These are phyloP conservation scores for Vitis rotundifolia DNA, from an alignment of 164 flowering plant genomes.

Conservation along the genomic window DNA sequence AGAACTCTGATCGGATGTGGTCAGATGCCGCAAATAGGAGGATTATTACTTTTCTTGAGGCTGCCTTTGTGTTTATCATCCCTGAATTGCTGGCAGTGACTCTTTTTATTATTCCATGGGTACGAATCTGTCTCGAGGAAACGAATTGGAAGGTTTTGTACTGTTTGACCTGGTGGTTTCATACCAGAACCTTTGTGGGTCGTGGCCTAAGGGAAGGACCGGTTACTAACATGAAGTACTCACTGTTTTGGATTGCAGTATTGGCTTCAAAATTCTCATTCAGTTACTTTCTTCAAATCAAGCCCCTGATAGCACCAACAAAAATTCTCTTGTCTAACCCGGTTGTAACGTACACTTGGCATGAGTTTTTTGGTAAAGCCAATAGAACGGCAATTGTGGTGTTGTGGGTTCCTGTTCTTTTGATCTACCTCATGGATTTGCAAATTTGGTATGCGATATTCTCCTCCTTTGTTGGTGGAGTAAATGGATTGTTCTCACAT, in stretches of 20 bases:
- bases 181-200: slow-evolving; percentile 71
- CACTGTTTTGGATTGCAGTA: slow-evolving; percentile 74
- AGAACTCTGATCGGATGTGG: slow-evolving; percentile 61
- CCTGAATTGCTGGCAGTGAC: slow-evolving; percentile 79
- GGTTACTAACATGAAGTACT: slow-evolving; percentile 65
- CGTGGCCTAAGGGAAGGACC: slow-evolving; percentile 90
- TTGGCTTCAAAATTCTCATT: slow-evolving; percentile 67
- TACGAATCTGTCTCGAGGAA: slow-evolving; percentile 72
- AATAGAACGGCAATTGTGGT: slow-evolving; percentile 57
- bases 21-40: slow-evolving; percentile 53
- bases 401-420: slow-evolving; percentile 80
- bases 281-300: slow-evolving; percentile 87
- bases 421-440: slow-evolving; percentile 82
- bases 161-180: slow-evolving; percentile 93
- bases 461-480: slow-evolving; percentile 73
- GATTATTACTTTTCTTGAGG: slow-evolving; percentile 60
- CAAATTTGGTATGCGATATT: slow-evolving; percentile 85
- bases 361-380: slow-evolving; percentile 69
- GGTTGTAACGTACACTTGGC: slow-evolving; percentile 49
- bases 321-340: slow-evolving; percentile 43
- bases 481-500: slow-evolving; percentile 76
- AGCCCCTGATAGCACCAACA: slow-evolving; percentile 78
- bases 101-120: slow-evolving; percentile 78
- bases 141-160: slow-evolving; percentile 63
- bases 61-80: slow-evolving; percentile 52